phyloP scores from a whole-genome alignment of 2,329 filamentous ascomycete species.

The Zasmidium citrigriseum region DNA sequence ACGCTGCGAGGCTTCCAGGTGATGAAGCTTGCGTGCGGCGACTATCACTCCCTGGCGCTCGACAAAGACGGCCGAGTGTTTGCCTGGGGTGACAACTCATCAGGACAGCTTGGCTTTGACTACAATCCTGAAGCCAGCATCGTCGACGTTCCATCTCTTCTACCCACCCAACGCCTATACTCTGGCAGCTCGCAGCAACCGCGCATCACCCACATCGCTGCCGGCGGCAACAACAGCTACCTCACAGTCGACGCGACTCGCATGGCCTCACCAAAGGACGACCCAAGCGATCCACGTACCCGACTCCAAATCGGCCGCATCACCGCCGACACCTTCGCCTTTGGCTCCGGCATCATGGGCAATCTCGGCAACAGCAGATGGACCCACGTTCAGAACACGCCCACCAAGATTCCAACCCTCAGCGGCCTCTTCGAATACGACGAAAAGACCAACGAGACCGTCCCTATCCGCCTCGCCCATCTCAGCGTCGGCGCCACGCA shows the following conservation, averaged over 20 bases:
- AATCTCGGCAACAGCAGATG: constrained; percentile 82
- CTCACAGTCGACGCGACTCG: constrained; percentile 79
- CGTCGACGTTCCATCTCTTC: constrained; percentile 68
- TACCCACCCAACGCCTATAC: constrained; percentile 75
- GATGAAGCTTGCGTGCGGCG: constrained; percentile 75
- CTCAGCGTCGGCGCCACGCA: constrained; percentile 80
- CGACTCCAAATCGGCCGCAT: constrained; percentile 54
- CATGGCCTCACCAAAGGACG: constrained; percentile 45
- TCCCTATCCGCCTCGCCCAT: constrained; percentile 75
- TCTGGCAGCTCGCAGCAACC: constrained; percentile 62
- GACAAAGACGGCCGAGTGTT: constrained; percentile 78
- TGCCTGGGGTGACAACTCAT: constrained; percentile 86
- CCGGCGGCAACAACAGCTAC: constrained; percentile 84
- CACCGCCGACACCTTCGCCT: constrained; percentile 80
- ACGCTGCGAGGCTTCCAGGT: constrained; percentile 71
- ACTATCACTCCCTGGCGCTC: constrained; percentile 79
- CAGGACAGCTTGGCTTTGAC: constrained; percentile 87
- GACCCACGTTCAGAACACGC: constrained; percentile 79
- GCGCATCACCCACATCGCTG: constrained; percentile 74
- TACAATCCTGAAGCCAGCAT: constrained; percentile 61
- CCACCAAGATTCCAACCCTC: constrained; percentile 78
- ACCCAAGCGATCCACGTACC: constrained; percentile 28
- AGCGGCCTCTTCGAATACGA: constrained; percentile 87
- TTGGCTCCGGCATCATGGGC: constrained; percentile 82
- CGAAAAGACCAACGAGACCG: constrained; percentile 65